Evolutionary conservation across 768 basidiomycete genomes (phyloP), one percentile per base, ranked within the genome.

Genomic region (Lactarius tabidus): DNA sequence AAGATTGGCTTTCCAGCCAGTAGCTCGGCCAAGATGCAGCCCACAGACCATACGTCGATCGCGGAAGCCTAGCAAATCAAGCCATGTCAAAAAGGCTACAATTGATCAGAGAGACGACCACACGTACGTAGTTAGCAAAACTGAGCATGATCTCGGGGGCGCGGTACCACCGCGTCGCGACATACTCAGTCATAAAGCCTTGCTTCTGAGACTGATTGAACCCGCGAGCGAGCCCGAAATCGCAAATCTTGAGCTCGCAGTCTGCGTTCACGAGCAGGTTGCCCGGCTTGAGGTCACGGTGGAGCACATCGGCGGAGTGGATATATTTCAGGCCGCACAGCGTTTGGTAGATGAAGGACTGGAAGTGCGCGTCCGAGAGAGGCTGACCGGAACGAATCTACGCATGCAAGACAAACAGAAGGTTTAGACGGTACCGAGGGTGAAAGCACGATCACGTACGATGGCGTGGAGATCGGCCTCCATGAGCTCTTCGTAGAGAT

Each of bases 131-230:
- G 79, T 94, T 94, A 26, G 92, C 92, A 71, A 94, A 96, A 79
- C 93, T 95, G 71, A 98, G 75, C 97, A 98, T 99, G 77, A 98
- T 99, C 79, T 99, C 97, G 0, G 97, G 96, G 26, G 96, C 96
- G 39, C 96, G 83, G 75, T 99, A 99, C 96, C 96, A 98, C 63
- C 96, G 83, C 9, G 96, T 99, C n/a, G 96, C 96, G 36, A 98
- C 91, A 75, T 96, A 98, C 78, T 98, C 97, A 0, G 97, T 98
- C 96, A 98, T 98, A 78, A 98, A 98, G 0, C 96, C 96, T 72
- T 89, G 90, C 72, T 91, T 90, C 85, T 88, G 39, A 84, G 85
- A 38, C 90, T 89, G 93, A 26, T 89, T 93, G 76, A 95, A 96
- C 2, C 95, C 95, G 73, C 95, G 81, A 4, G 97, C 96, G 43